Evolutionary conservation across 495 filamentous ascomycete genomes (phyloP).

Genomic region (Durotheca rogersii): DNA sequence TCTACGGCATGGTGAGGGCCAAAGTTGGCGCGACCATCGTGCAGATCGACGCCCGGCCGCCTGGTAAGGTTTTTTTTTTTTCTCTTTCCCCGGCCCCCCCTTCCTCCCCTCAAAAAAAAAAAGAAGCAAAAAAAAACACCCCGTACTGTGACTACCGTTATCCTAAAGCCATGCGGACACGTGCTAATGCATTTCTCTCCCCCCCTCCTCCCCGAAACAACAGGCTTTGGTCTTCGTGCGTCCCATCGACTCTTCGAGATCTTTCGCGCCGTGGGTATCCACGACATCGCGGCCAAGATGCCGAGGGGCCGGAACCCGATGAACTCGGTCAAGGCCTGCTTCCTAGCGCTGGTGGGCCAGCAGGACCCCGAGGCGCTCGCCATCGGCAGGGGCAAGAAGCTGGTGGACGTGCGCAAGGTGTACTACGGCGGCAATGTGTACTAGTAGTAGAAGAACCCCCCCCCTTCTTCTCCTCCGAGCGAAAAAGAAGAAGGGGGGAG

Average conservation of each 20-base stretch:
- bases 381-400: conserved; percentile 80
- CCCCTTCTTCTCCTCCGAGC: too few relatives aligned
- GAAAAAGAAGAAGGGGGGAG: too few relatives aligned
- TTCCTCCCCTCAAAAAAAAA: too few relatives aligned
- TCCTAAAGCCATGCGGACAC: not conserved
- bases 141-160: not conserved
- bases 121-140: too few relatives aligned
- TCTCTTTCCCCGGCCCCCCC: too few relatives aligned
- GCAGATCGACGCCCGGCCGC: conserved; percentile 75
- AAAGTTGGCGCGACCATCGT: conserved; percentile 85
- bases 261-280: conserved; percentile 76
- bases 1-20: conserved; percentile 77
- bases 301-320: conserved; percentile 83
- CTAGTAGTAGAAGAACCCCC: conserved; percentile 33
- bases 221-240: conserved; percentile 89
- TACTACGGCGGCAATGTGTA: conserved; percentile 84
- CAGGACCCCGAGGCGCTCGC: conserved; percentile 85
- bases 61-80: conserved; percentile 76
- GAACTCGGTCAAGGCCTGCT: conserved; percentile 92
- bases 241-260: conserved; percentile 92
- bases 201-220: not conserved
- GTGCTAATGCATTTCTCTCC: too few relatives aligned
- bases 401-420: conserved; percentile 94
- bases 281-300: conserved; percentile 79
- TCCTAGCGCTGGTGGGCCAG: conserved; percentile 79